A percentile compares a stretch with the other conserved stretches of the same genome.
These are phyloP conservation scores for Aspergillus japonicus DNA, from an alignment of 2,329 filamentous ascomycete species.

Conservation along the genomic window DNA sequence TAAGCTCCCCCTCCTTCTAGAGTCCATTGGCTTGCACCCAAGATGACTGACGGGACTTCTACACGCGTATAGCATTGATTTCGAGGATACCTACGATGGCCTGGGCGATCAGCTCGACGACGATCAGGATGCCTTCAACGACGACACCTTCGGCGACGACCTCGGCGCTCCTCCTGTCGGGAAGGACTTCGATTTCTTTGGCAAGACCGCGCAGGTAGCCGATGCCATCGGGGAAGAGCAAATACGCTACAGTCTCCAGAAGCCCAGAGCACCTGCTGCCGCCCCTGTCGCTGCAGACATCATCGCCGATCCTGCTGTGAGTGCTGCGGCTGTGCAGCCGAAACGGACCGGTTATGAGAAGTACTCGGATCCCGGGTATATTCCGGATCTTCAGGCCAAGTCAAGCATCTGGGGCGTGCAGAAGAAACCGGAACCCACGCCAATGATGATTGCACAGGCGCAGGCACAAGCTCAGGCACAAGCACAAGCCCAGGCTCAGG, in stretches of 20 bases:
- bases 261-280: constrained; percentile 51
- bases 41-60: constrained; percentile 3
- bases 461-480: not conserved
- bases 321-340: constrained; percentile 52
- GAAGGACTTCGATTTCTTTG: constrained; percentile 97
- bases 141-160: constrained; percentile 80
- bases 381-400: constrained; percentile 88
- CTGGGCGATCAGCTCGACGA: constrained; percentile 89
- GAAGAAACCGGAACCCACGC: constrained; percentile 33
- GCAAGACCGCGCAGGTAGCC: constrained; percentile 82
- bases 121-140: constrained; percentile 90
- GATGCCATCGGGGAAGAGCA: constrained; percentile 89
- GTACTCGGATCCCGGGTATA: constrained; percentile 78
- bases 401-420: constrained; percentile 84
- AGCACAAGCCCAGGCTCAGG: not conserved
- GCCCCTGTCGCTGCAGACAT: constrained; percentile 29
- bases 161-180: constrained; percentile 59
- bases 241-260: constrained; percentile 74
- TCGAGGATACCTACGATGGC: constrained; percentile 96
- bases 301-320: constrained; percentile 47
- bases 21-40: not conserved
- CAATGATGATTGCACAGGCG: not conserved
- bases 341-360: constrained; percentile 84
- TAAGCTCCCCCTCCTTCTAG: constrained; percentile 46
- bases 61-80: constrained; percentile 63